Percentiles rank a stretch among this genome's conserved stretches.
Conservation (phyloP, 257 asterid species). For the Solanum tacnaense region DNA sequence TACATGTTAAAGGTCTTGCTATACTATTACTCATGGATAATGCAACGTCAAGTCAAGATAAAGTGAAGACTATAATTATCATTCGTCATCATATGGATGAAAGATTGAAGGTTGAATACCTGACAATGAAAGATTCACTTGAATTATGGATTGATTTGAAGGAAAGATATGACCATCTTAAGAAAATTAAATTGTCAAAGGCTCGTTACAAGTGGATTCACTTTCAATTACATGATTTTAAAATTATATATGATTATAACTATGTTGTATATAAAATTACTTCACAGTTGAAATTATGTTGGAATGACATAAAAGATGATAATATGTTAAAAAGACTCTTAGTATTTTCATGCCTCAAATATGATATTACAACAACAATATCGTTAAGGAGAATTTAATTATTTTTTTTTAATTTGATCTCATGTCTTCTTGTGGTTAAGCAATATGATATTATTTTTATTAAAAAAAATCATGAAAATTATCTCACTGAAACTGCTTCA, state of each 20-base stretch:
- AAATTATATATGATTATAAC: background rate
- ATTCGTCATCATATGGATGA: background rate
- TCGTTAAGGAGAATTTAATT: background rate
- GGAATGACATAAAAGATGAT: background rate
- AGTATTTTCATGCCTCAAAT: background rate
- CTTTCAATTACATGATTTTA: background rate
- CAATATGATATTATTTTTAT: no score
- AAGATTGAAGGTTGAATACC: background rate
- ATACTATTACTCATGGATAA: background rate
- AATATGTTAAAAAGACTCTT: no score
- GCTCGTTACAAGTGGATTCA: background rate
- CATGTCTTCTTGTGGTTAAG: background rate
- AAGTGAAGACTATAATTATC: background rate
- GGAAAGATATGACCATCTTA: background rate
- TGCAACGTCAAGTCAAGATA: background rate
- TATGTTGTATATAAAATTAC: background rate
- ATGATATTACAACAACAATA: no score
- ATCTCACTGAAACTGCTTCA: background rate
- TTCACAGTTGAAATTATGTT: background rate
- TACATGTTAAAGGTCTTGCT: background rate
- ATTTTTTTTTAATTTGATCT: background rate
- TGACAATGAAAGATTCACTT: background rate
- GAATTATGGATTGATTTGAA: background rate
- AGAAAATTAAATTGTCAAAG: background rate
- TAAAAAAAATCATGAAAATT: no score